Evolutionary conservation across 1,284 basidiomycete species (phyloP), one percentile per base, ranked within the genome.

Genomic region (Cutaneotrichosporon cyanovorans): DNA sequence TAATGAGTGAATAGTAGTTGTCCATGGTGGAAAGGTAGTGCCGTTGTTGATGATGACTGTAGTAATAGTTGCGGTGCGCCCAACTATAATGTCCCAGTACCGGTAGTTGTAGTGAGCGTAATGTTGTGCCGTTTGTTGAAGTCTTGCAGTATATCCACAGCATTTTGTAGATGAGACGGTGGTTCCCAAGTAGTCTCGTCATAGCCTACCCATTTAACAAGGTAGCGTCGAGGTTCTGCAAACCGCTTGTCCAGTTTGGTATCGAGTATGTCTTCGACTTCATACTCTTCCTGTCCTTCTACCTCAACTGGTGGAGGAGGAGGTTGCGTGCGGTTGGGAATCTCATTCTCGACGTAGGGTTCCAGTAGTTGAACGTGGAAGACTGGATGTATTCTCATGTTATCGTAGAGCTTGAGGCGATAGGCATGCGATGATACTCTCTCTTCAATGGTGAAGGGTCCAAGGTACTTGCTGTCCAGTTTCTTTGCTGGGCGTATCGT

Each of bases 401-500:
- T n/a, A n/a, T n/a, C n/a, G n/a, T n/a, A n/a, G n/a, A n/a, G n/a
- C n/a, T n/a, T n/a, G n/a, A n/a, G n/a, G n/a, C n/a, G n/a, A n/a
- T n/a, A n/a, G n/a, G n/a, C n/a, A n/a, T n/a, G n/a, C n/a, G n/a
- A n/a, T 11, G 12, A n/a, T 15, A 40, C 18, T 4, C 8, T 15
- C 16, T 40, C 12, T 6, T 9, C 11, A 15, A 76, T 55, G 0
- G 48, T 52, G 56, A 65, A 77, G 3, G 73, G 76, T 15, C 75
- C 74, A 9, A 74, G 56, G 12, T 53, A 55, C 1, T 58, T 57
- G 38, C 69, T 56, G 45, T 72, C 66, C 25, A 76, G 64, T 53
- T 76, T 76, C 46, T 66, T 52, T 10, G 71, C 64, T 0, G 74
- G 73, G 5, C 69, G 60, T 7, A 57, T 65, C 4, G 73, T 75